These are phyloP conservation scores for Phytomonas sp. DNA, from an alignment of 208 protist species.

Conservation along the genomic window DNA sequence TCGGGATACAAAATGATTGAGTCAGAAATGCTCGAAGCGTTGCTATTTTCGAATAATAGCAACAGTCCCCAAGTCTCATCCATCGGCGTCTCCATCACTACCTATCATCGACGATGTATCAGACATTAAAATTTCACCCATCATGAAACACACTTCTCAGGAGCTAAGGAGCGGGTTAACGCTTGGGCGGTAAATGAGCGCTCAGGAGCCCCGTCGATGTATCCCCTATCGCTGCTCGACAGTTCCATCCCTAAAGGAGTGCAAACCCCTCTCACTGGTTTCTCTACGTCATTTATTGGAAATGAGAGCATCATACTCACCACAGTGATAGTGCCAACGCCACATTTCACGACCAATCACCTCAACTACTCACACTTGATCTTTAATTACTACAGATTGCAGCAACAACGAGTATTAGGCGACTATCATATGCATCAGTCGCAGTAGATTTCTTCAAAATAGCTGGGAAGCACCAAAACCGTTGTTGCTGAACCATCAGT, in stretches of 20 bases:
- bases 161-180: background rate
- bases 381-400: background rate
- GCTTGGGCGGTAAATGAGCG: background rate
- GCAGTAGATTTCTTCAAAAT: background rate
- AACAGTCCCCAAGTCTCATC: background rate
- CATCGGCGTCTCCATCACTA: background rate
- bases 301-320: background rate
- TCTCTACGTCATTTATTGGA: background rate
- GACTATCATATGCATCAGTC: background rate
- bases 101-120: background rate
- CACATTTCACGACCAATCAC: background rate
- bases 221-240: background rate
- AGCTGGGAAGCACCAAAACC: background rate
- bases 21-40: background rate
- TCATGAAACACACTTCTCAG: background rate
- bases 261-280: background rate
- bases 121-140: background rate
- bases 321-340: background rate
- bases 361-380: slow-evolving; percentile 3
- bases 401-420: background rate
- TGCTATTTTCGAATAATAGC: background rate
- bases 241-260: background rate
- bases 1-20: background rate
- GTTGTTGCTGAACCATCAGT: background rate
- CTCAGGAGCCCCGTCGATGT: background rate